Evolutionary conservation across 805 yeast species (phyloP), one percentile per base, ranked within the genome.

Genomic region (Pichia membranifaciens): DNA sequence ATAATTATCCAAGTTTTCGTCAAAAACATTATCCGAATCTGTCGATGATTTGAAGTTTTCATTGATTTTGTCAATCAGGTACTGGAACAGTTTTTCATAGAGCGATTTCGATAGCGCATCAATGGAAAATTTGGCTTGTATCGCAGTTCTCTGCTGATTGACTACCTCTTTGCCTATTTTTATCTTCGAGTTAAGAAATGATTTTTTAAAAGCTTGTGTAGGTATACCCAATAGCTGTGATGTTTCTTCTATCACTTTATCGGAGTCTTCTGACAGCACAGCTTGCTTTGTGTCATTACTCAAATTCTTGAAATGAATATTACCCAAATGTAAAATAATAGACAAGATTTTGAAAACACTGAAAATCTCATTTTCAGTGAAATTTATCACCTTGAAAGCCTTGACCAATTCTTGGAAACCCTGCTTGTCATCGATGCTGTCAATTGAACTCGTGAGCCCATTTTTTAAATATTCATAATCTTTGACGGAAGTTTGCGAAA

Each of bases 81-180:
- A 79, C 43, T 84, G 84, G 68, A 93, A 93, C 8, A 89, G 64
- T 38, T 83, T 78, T 61, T 93, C 98, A 59, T 91, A 93, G 5
- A 93, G 64, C 10, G 88, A 78, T 61, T 90, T 90, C 4, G 99
- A 79, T 32, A 93, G 71, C 0, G 98, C 95, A 62, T 91, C 96
- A 35, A 91, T 71, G 16, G 93, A 75, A 56, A 79, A 80, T 53
- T 80, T 81, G 0, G 91, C 95, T 60, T 93, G 97, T 0, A 75
- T 64, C 0, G 96, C 82, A 41, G 82, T 82, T 56, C 85, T 79
- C 31, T 90, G 79, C 60, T 88, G 95, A 18, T 80, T 76, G 34
- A 93, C 88, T 65, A 76, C 74, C 62, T 93, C 99, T 54, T 79
- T 75, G 2, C 99, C 99, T 4, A 97, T 96, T 60, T 81, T 87